Percentiles rank a stretch among this genome's conserved stretches.
Evolutionary conservation across 148 eudicot species (phyloP).

Genomic region (Silene uniflora): DNA sequence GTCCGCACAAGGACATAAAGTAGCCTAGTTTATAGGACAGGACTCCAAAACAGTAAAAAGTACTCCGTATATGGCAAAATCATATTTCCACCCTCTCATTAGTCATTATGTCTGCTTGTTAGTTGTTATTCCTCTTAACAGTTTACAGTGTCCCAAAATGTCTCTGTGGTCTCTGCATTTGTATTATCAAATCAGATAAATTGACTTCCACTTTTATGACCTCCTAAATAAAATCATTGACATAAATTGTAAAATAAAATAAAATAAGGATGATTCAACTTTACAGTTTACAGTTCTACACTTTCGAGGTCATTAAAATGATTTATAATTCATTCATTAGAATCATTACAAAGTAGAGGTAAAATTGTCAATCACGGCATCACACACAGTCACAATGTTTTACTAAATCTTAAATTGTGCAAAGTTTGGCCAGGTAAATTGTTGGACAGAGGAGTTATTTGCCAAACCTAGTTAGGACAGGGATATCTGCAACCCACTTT

Average conservation of each 20-base stretch:
- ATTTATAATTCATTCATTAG: too few species aligned
- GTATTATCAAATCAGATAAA: not conserved
- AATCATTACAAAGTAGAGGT: too few species aligned
- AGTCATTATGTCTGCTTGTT: too few species aligned
- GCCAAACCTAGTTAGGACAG: not conserved
- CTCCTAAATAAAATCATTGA: not conserved
- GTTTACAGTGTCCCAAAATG: too few species aligned
- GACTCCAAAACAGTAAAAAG: not conserved
- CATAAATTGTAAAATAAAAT: not conserved
- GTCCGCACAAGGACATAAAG: not conserved
- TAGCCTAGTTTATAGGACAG: not conserved
- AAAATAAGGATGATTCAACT: not conserved
- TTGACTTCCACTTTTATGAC: not conserved
- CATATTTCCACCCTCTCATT: not conserved
- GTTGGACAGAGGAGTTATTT: not conserved
- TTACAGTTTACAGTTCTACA: not conserved
- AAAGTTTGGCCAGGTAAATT: not conserved
- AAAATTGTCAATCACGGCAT: too few species aligned
- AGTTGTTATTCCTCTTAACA: too few species aligned
- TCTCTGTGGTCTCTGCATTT: not conserved
- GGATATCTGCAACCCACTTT: conserved; percentile 1
- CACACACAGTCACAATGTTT: too few species aligned
- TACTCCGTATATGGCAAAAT: not conserved
- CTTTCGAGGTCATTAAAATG: too few species aligned
- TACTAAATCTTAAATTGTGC: not conserved